Conservation (phyloP, 83 land plant species). For the Thuja plicata region DNA sequence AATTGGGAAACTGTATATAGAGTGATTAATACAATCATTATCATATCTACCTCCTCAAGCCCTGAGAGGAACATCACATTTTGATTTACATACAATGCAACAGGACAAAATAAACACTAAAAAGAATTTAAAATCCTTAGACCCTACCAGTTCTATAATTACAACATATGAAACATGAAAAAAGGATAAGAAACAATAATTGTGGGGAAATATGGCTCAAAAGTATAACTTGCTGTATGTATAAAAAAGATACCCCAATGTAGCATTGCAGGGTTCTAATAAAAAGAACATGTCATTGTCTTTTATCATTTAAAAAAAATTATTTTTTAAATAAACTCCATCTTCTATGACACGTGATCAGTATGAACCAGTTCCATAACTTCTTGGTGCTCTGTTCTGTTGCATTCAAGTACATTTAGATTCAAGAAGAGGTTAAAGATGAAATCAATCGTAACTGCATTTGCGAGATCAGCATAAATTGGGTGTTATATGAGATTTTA, state of each 20-base stretch:
- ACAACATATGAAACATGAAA: neutral
- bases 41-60: neutral
- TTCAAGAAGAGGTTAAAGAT: neutral
- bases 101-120: neutral
- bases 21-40: neutral
- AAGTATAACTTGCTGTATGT: neutral
- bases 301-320: neutral
- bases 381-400: neutral
- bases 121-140: neutral
- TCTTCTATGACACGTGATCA: neutral
- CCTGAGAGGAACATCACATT: neutral
- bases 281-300: neutral
- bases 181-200: neutral
- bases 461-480: neutral
- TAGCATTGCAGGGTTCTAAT: neutral
- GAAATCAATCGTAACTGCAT: neutral
- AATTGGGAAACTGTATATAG: neutral
- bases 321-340: neutral
- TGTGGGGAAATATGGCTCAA: neutral
- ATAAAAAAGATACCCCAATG: neutral
- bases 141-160: neutral
- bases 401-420: neutral
- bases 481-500: neutral
- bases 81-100: neutral
- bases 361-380: neutral